These are phyloP conservation scores for Stephania japonica DNA, from an alignment of 164 flowering plant genomes.

Conservation along the genomic window DNA sequence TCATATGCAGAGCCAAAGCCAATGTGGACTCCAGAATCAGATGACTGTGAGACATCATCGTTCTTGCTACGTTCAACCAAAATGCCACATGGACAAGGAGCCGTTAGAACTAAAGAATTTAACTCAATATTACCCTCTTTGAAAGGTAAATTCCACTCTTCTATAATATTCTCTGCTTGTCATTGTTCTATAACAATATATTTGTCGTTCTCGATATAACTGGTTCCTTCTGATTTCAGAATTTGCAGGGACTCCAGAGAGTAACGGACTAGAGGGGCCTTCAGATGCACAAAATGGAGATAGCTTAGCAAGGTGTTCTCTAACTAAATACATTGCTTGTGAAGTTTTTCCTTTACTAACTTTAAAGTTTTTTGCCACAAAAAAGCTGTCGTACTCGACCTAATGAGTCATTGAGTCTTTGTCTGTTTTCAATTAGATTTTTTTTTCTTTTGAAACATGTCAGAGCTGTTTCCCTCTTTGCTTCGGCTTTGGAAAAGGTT, in stretches of 20 bases:
- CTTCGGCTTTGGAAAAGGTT: conserved; percentile 47
- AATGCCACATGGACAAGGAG: conserved; percentile 26
- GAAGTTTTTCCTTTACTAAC: neutral
- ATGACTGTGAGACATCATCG: conserved; percentile 16
- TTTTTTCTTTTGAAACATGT: conserved; percentile 13
- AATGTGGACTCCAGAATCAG: conserved; percentile 24
- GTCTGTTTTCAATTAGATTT: conserved; percentile 6
- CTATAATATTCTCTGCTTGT: neutral
- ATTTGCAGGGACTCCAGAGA: conserved; percentile 35
- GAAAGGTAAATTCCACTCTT: conserved; percentile 25
- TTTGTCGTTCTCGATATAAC: neutral
- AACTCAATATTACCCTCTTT: conserved; percentile 25
- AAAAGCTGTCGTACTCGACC: neutral
- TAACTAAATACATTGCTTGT: neutral
- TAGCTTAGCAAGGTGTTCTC: conserved; percentile 50
- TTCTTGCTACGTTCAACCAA: conserved; percentile 25
- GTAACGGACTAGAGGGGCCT: conserved; percentile 22
- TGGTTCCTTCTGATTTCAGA: neutral
- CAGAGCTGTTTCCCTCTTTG: conserved; percentile 60
- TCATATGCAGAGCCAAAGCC: conserved; percentile 29
- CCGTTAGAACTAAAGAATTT: conserved; percentile 16
- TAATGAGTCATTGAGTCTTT: neutral
- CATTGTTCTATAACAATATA: neutral
- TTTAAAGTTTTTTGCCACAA: neutral
- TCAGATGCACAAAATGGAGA: conserved; percentile 42